Evolutionary conservation across 345 rosid genomes (phyloP).

Genomic region (Arabis hirsuta): DNA sequence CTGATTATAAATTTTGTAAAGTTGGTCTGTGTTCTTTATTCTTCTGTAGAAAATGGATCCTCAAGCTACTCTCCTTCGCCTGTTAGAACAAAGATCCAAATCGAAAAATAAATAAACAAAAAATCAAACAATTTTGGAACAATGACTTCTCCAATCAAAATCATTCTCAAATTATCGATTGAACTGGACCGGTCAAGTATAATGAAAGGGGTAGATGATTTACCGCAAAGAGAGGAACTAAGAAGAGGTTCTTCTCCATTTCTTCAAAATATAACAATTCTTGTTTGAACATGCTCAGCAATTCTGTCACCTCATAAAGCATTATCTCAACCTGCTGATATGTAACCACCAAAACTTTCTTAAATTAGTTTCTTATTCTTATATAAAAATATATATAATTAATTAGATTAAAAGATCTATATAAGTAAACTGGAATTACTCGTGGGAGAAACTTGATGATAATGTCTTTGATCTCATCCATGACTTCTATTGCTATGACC

Average conservation of each 20-base stretch:
- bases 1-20: background rate
- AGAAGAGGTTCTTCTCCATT: constrained; percentile 41
- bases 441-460: constrained; percentile 47
- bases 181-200: background rate
- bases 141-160: background rate
- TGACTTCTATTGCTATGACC: constrained; percentile 51
- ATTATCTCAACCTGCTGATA: constrained; percentile 60
- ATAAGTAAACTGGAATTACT: constrained; percentile 42
- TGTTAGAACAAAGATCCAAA: constrained; percentile 28
- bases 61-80: constrained; percentile 47
- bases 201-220: constrained; percentile 14
- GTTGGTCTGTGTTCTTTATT: constrained; percentile 4
- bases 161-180: background rate
- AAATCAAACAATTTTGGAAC: background rate
- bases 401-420: background rate
- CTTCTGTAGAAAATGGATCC: constrained; percentile 45
- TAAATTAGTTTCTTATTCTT: background rate
- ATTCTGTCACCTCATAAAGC: constrained; percentile 55
- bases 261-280: constrained; percentile 52
- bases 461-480: constrained; percentile 52
- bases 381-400: background rate
- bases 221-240: constrained; percentile 45
- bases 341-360: background rate
- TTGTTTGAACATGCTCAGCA: constrained; percentile 51
- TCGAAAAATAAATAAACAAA: background rate